These are phyloP conservation scores for Oidium heveae DNA, from an alignment of 2,329 filamentous ascomycete genomes.

Conservation along the genomic window DNA sequence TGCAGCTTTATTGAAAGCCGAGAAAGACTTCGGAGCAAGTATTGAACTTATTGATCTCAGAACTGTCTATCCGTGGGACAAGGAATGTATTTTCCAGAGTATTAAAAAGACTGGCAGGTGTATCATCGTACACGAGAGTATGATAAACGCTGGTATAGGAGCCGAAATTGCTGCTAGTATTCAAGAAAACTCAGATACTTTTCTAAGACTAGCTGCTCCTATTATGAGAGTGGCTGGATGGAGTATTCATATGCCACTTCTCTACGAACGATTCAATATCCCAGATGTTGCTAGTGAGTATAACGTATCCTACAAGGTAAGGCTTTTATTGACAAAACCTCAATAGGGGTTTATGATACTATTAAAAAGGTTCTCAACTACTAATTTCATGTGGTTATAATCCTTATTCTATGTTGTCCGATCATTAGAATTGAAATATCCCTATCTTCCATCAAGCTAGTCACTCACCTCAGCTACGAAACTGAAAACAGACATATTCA, in stretches of 20 bases:
- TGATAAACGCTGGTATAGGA: slow-evolving; percentile 48
- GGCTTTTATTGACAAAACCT: slow-evolving; percentile 3
- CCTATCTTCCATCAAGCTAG: no score
- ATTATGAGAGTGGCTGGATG: slow-evolving; percentile 45
- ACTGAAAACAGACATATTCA: no score
- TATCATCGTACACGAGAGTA: slow-evolving; percentile 49
- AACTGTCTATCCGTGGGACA: slow-evolving; percentile 51
- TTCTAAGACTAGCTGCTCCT: slow-evolving; percentile 41
- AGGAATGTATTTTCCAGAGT: slow-evolving; percentile 36
- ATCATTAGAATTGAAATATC: no score
- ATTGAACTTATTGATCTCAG: slow-evolving; percentile 47
- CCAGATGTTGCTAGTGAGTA: slow-evolving; percentile 44
- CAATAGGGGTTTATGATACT: slow-evolving; percentile 14
- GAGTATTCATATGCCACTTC: slow-evolving; percentile 40
- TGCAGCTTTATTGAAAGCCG: slow-evolving; percentile 37
- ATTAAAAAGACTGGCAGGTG: slow-evolving; percentile 45
- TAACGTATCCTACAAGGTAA: not conserved
- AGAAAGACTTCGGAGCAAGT: slow-evolving; percentile 38
- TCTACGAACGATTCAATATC: slow-evolving; percentile 39
- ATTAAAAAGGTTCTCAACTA: slow-evolving; percentile 14
- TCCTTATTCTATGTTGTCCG: no score
- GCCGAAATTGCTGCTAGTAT: slow-evolving; percentile 49
- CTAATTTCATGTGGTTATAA: slow-evolving; percentile 1
- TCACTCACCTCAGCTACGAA: no score
- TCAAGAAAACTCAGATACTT: slow-evolving; percentile 34